Evolutionary conservation across 1,139 yeast genomes (phyloP), one percentile per base, ranked within the genome.

Genomic region (Barnettozyma hawaiiensis): DNA sequence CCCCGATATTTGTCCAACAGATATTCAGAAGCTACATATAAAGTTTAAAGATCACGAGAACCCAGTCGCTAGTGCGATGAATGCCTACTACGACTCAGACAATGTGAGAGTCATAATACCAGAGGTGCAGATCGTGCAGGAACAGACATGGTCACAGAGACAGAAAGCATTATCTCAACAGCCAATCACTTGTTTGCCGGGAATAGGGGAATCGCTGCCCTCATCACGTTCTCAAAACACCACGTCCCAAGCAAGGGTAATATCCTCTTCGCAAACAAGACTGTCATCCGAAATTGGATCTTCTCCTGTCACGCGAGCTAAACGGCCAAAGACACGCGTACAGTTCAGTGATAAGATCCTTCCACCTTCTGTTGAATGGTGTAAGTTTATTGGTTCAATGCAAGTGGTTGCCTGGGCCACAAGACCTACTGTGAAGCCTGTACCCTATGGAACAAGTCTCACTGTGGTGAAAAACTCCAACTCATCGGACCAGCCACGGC

Each of bases 331-430:
- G n/a, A 4, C 18, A 1, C 31, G 32, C 8, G n/a, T 33, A 9
- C 28, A 38, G 2, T 19, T 34, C 8, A 29, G 11, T 5, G 31
- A 23, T 1, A 45, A 44, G 22, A 21, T 20, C 9, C 15, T 46
- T 1, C 27, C 49, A 0, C 33, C 41, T 9, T n/a, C 20, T 5
- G 22, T 44, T 11, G 18, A 35, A n/a, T 66, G 70, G 70, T 55
- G 63, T 39, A 60, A 71, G 27, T 82, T 70, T 54, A 68, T 87
- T 20, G 97, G 97, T 0, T 71, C 87, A 1, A 54, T 86, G 22
- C 81, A 80, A 48, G 77, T 84, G 0, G 81, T 78, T 42, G 90
- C 87, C 2, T 83, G 90, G 85, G 89, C 95, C 9, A 86, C 95
- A 0, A 66, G 96, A 39, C 86, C 94, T 0, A 82, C 85, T 0